Conservation (phyloP, 140 eudicot genomes). For the Bidens hawaiensis region DNA sequence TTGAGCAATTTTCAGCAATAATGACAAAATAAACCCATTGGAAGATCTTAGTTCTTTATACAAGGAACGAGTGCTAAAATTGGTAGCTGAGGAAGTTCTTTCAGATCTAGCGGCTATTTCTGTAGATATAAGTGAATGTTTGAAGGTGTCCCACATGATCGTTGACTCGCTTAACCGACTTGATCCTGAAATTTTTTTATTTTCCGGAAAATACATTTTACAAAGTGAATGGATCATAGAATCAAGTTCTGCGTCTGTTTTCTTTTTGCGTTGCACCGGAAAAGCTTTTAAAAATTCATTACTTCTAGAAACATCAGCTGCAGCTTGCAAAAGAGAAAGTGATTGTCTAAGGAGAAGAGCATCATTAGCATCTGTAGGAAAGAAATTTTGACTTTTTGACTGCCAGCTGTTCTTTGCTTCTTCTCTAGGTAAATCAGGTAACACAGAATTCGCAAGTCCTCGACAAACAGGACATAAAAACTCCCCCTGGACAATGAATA, state of each 20-base stretch:
- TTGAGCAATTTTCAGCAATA: conserved; percentile 60
- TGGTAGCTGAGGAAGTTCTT: conserved; percentile 43
- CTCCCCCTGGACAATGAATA: conserved; percentile 58
- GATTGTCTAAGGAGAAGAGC: conserved; percentile 45
- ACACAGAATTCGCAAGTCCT: conserved; percentile 71
- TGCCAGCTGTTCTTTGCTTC: conserved; percentile 21
- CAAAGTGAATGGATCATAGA: conserved; percentile 42
- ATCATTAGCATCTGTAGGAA: conserved; percentile 20
- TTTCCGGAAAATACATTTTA: conserved; percentile 59
- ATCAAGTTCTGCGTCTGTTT: conserved; percentile 45
- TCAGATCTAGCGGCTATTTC: conserved; percentile 82
- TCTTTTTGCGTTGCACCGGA: conserved; percentile 38
- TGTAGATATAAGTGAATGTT: conserved; percentile 67
- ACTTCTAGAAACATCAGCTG: conserved; percentile 52
- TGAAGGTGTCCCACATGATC: conserved; percentile 88
- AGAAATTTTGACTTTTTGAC: conserved; percentile 15
- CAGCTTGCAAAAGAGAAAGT: conserved; percentile 53
- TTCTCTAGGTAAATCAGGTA: conserved; percentile 57
- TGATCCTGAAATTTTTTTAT: conserved; percentile 47
- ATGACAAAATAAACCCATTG: conserved; percentile 63
- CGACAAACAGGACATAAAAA: conserved; percentile 91
- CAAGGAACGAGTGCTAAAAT: conserved; percentile 45
- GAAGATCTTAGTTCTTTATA: conserved; percentile 64
- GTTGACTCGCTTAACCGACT: conserved; percentile 65
- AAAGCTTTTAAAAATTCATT: conserved; percentile 38